Base-by-base conservation (phyloP, 495 filamentous ascomycete genomes). In the Jackrogersella multiformis region DNA sequence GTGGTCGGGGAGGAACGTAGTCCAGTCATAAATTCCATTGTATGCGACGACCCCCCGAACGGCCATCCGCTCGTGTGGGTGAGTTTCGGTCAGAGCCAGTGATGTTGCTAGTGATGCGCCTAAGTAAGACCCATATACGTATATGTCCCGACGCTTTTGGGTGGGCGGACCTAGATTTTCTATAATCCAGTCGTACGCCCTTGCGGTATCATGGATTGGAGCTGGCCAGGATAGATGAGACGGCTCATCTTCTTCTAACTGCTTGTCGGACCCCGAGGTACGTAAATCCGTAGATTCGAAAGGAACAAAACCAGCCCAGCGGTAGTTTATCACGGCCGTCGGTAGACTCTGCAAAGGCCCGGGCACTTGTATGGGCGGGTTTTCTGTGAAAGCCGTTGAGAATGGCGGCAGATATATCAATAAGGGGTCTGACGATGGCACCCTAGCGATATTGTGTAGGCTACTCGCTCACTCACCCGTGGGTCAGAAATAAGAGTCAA, bases 21-120 rank as follows among this genome's bases (percentile, higher is more conserved):
- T 83, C 84, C 84, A 86, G 69, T 86, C 78, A 65, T 81, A 85
- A 38, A 86, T 79, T 26, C 81, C 83, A 54, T 86, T 83, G 62
- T 78, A 78, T 1, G 79, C 74, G 10, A 81, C 73, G 4, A 83
- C 70, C 20, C 82, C 84, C 26, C 78, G 79, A 35, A 84, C 62
- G 13, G 71, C 74, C 68, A 82, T 80, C 38, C 48, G 53, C 10
- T 46, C 62, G 52, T 67, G 69, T 35, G 64, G 64, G 35, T 75
- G 72, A 1, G 79, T 71, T 61, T 85, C 81, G 15, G 82, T 86
- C 10, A 86, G 59, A 13, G 83, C 77, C 1, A 86, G 77, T 12
- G 77, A 76, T 21, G 75, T 77, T 32, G 79, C 84, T 2, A 86
- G 72, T 6, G 78, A 72, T 26, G 81, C 84, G 23, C 84, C 81